Base-by-base conservation (phyloP, 768 basidiomycete species). In the Russula dissimulans region DNA sequence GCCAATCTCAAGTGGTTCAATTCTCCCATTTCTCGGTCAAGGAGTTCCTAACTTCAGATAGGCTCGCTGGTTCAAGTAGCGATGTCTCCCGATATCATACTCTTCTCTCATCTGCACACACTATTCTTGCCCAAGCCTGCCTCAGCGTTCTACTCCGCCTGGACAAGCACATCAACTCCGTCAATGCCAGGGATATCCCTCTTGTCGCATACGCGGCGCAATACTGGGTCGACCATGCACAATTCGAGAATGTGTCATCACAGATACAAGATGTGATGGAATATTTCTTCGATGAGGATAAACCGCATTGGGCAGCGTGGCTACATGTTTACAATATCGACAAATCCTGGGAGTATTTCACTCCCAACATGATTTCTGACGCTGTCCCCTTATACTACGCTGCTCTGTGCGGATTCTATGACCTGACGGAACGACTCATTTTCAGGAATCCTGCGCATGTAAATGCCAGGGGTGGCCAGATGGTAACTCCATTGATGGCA, bases 1-100 rank as follows among this genome's bases (percentile, higher is more conserved):
- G 22, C 0, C 17, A 17, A 0, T 3, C 5, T 32, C 53, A 34
- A 54, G n/a, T 54, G 0, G 41, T 54, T 0, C 53, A 54, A 15
- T 54, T 54, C n/a, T 54, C 53, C 5, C 53, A 54, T 12, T 54
- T 54, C n/a, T 54, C 53, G 5, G 53, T 54, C 3, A 54, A 54
- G 31, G 53, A 54, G n/a, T 54, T 32, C 42, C 53, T 54, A 9
- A 54, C 42, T 0, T 54, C 53, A n/a, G 10, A 17, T 17, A 42
- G 53, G 6, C 31, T 54, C 22, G 42, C 42, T 14, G 0, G 12
- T 34, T 22, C 53, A 4, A 43, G n/a, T 34, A n/a, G 9, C 4
- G 42, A 22, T 8, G 42, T 54, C 31, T 44, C 42, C 10, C n/a
- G 41, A 18, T 54, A 31, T 31, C 31, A 44, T n/a, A 18, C 32